Base-by-base conservation (phyloP, 2,329 filamentous ascomycete genomes). In the Harringtonia lauricola region DNA sequence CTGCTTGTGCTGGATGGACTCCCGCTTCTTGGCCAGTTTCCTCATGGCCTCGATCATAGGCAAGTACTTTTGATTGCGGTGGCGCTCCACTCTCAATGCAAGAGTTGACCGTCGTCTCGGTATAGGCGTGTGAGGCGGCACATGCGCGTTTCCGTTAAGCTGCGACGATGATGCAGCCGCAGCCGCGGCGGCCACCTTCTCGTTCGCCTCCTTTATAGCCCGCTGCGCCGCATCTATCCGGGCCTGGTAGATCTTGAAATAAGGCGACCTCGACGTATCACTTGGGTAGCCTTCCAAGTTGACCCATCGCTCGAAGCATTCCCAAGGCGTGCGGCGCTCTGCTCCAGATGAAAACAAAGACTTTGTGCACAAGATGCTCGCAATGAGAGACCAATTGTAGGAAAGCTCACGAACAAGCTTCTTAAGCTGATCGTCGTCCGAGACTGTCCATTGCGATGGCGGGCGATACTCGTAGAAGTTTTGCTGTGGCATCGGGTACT, bases 241-340 rank as follows among this genome's bases (percentile, higher is more conserved):
- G 10, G 64, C 65, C 50, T 76, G 78, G 56, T 81, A 82, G 2
- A 74, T 64, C 56, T 88, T 86, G 71, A 96, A 98, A 59, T 96
- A 98, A 36, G 89, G 83, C 1, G 87, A 95, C 65, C 95, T 95
- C 17, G 84, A 81, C 83, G 96, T 94, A 51, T 98, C 92, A 12
- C 83, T 78, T 5, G 92, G 90, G 31, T 95, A 69, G 1, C 89
- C 88, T 64, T 96, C 92, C 13, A 96, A 68, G 52, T 85, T 81
- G 43, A 95, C 84, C 90, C 90, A 98, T 36, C 92, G 78, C 63
- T 98, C 92, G 55, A 98, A 98, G 59, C 92, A 98, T 64, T 98
- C 92, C 92, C 92, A 98, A 0, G 90, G 88, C 3, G 90, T 96
- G 39, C 92, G 78, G 49, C 92, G 76, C 59, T 96, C 90, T 12